Evolutionary conservation across 2,329 filamentous ascomycete genomes (phyloP).

Genomic region (Dothistroma septosporum): DNA sequence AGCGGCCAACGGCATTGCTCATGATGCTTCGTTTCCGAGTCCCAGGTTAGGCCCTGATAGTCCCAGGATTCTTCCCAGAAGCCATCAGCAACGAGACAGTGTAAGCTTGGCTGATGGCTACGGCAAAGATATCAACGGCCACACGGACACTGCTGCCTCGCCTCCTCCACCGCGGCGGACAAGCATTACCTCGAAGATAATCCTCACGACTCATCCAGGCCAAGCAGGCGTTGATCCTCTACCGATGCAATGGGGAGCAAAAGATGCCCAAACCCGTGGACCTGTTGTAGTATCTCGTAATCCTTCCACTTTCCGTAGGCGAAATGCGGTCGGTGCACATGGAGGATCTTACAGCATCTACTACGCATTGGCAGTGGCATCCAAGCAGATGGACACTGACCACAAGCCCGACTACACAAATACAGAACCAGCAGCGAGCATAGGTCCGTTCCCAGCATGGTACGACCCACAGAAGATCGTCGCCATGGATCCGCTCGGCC

Average conservation of each 20-base stretch:
- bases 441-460: slow-evolving; percentile 90
- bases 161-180: slow-evolving; percentile 35
- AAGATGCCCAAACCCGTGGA: slow-evolving; percentile 69
- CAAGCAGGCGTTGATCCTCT: slow-evolving; percentile 93
- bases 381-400: slow-evolving; percentile 77
- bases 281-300: slow-evolving; percentile 82
- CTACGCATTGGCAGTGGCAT: slow-evolving; percentile 86
- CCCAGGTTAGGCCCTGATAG: slow-evolving; percentile 22
- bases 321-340: slow-evolving; percentile 71
- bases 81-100: slow-evolving; percentile 25
- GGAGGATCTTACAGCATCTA: slow-evolving; percentile 96
- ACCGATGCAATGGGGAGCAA: slow-evolving; percentile 79
- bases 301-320: slow-evolving; percentile 68
- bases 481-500: slow-evolving; percentile 92
- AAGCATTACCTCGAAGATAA: slow-evolving; percentile 55
- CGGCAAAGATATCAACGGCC: slow-evolving; percentile 19
- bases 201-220: slow-evolving; percentile 81
- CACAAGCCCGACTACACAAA: slow-evolving; percentile 77
- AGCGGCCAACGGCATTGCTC: slow-evolving; percentile 48
- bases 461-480: slow-evolving; percentile 89
- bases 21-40: slow-evolving; percentile 29
- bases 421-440: slow-evolving; percentile 83
- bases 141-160: slow-evolving; percentile 7
- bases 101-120: slow-evolving; percentile 24
- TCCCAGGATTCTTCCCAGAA: slow-evolving; percentile 22